Conservation (phyloP, 2,329 filamentous ascomycete species). For the Remersonia thermophila region DNA sequence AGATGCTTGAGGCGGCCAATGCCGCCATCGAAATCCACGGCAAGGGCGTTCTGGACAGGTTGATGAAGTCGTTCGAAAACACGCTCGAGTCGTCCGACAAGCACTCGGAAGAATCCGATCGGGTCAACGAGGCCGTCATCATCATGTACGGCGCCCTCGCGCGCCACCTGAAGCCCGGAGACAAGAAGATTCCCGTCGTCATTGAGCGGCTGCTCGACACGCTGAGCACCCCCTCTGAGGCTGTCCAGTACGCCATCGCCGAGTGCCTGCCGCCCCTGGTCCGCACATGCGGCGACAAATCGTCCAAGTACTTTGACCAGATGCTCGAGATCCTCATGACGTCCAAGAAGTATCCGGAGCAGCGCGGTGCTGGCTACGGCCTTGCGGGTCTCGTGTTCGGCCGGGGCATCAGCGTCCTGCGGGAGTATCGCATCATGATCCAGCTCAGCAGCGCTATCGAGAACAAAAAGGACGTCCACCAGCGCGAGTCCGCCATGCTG, state of each 20-base stretch:
- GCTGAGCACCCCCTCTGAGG: conserved; percentile 87
- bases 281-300: conserved; percentile 63
- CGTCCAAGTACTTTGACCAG: conserved; percentile 66
- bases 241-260: conserved; percentile 91
- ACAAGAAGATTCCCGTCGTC: conserved; percentile 76
- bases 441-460: conserved; percentile 73
- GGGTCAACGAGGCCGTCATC: conserved; percentile 92
- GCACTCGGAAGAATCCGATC: conserved; percentile 68
- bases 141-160: conserved; percentile 94
- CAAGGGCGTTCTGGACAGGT: conserved; percentile 66
- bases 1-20: conserved; percentile 87
- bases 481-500: conserved; percentile 77
- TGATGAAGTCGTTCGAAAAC: conserved; percentile 86
- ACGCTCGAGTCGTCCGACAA: conserved; percentile 79
- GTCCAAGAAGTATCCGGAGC: conserved; percentile 82
- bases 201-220: conserved; percentile 77
- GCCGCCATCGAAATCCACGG: conserved; percentile 71
- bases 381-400: conserved; percentile 81
- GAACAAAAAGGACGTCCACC: conserved; percentile 85
- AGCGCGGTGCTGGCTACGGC: conserved; percentile 89
- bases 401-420: conserved; percentile 68
- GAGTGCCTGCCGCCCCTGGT: conserved; percentile 90
- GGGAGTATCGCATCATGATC: conserved; percentile 76
- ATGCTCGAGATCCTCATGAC: conserved; percentile 72
- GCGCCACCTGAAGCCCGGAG: conserved; percentile 72